Conservation (phyloP, 345 rosid genomes). For the Sisymbrium altissimum region DNA sequence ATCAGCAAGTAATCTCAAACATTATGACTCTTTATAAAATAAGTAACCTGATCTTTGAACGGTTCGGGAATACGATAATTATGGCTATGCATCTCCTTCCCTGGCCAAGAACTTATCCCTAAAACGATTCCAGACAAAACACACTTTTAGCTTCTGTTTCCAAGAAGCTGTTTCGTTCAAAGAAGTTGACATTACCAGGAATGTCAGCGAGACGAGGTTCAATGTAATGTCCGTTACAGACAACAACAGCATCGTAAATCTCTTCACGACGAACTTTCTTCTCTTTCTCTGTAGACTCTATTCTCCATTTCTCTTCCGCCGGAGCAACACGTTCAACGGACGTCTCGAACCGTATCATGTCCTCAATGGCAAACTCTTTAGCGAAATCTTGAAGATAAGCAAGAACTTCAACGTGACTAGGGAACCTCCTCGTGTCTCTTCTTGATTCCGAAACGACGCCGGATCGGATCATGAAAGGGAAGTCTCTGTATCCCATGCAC, state of each 20-base stretch:
- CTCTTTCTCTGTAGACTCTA: slow-evolving; percentile 41
- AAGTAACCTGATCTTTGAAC: slow-evolving; percentile 58
- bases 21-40: not conserved
- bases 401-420: slow-evolving; percentile 71
- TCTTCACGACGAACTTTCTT: slow-evolving; percentile 30
- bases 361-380: slow-evolving; percentile 55
- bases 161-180: not conserved
- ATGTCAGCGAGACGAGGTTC: slow-evolving; percentile 67
- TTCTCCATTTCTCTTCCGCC: slow-evolving; percentile 45
- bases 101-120: slow-evolving; percentile 85
- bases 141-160: not conserved
- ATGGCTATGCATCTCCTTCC: slow-evolving; percentile 88
- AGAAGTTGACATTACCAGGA: slow-evolving; percentile 41
- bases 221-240: slow-evolving; percentile 64
- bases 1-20: too few species aligned
- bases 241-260: slow-evolving; percentile 70
- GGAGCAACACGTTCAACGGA: slow-evolving; percentile 49
- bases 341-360: slow-evolving; percentile 58
- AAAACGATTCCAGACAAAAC: not conserved
- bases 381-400: slow-evolving; percentile 58
- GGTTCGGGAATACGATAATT: slow-evolving; percentile 67
- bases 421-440: slow-evolving; percentile 67
- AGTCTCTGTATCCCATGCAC: slow-evolving; percentile 74
- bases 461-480: slow-evolving; percentile 47
- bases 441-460: slow-evolving; percentile 12